Evolutionary conservation across 2,329 filamentous ascomycete species (phyloP), one percentile per base, ranked within the genome.

Genomic region (Dactylellina haptotyla): DNA sequence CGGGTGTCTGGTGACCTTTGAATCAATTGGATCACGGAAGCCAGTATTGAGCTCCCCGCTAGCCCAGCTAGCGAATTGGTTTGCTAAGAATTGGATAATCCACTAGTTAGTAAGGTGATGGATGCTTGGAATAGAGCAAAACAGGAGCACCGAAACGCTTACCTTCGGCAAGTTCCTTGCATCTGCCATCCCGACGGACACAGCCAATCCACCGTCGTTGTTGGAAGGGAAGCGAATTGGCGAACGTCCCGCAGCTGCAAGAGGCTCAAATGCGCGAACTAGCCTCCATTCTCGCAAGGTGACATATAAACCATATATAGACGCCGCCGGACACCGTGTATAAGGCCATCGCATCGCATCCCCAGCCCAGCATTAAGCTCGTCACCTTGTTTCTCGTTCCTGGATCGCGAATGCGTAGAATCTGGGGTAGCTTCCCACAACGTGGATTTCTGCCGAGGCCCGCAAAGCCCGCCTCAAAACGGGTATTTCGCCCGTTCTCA

Each of bases 11-110:
- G 41, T 54, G 51, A 66, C 43, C 62, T 48, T 23, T 30, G 41
- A 56, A 16, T 34, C 28, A 30, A 51, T 39, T 39, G 2, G 50
- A 39, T 54, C 30, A 18, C 41, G 16, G 18, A 34, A 6, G 32
- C 6, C 4, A 9, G 39, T n/a, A 50, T 50, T 28, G 53, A 57
- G 63, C 63, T 67, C 53, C 16, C 56, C 20, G 53, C 56, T 37
- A 59, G 39, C 23, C 50, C 16, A 28, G 45, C 28, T 46, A 54
- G 53, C 54, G 53, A 51, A 67, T 59, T 37, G n/a, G 53, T 59
- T 67, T 67, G 63, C 63, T 67, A 67, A 67, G 63, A 34, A 53
- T 67, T 67, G 54, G 63, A 59, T 67, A 67, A 67, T 67, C 34
- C n/a, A 25, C 45, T 28, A 37, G 53, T 67, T 67, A 67, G 63